Conservation (phyloP, 192 early-diverging fungal genomes). For the Coemansia sp. region DNA sequence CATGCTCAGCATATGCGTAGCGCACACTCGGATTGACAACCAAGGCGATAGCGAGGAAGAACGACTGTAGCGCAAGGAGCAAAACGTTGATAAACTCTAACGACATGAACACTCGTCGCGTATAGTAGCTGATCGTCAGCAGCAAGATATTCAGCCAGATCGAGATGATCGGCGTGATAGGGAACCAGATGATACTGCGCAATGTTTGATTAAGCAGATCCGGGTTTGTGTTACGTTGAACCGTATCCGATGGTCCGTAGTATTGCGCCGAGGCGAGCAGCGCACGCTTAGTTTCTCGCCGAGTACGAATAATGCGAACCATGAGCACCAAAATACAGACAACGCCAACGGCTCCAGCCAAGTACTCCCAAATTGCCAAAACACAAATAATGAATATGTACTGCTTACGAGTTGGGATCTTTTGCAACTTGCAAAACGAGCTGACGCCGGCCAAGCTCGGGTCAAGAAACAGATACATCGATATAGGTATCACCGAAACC, state of each 20-base stretch:
- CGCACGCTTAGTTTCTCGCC: constrained; percentile 13
- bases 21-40: constrained; percentile 27
- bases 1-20: neutral
- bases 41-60: constrained; percentile 33
- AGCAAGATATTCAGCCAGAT: constrained; percentile 36
- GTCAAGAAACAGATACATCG: constrained; percentile 15
- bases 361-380: constrained; percentile 24
- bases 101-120: constrained; percentile 8
- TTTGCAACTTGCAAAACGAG: constrained; percentile 13
- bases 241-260: constrained; percentile 11
- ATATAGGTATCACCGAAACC: constrained; percentile 20
- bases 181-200: constrained; percentile 33
- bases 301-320: constrained; percentile 23
- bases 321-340: constrained; percentile 14
- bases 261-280: constrained; percentile 8
- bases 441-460: neutral
- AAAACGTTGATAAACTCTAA: constrained; percentile 28
- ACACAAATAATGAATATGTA: constrained; percentile 20
- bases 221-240: constrained; percentile 2
- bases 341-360: constrained; percentile 27
- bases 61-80: constrained; percentile 33
- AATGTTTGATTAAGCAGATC: constrained; percentile 30
- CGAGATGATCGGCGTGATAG: constrained; percentile 36
- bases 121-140: constrained; percentile 29
- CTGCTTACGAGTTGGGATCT: neutral